A percentile compares a stretch with the other conserved stretches of the same genome.
phyloP scores from a whole-genome alignment of 768 basidiomycete species.

The Clavulina sp. region DNA sequence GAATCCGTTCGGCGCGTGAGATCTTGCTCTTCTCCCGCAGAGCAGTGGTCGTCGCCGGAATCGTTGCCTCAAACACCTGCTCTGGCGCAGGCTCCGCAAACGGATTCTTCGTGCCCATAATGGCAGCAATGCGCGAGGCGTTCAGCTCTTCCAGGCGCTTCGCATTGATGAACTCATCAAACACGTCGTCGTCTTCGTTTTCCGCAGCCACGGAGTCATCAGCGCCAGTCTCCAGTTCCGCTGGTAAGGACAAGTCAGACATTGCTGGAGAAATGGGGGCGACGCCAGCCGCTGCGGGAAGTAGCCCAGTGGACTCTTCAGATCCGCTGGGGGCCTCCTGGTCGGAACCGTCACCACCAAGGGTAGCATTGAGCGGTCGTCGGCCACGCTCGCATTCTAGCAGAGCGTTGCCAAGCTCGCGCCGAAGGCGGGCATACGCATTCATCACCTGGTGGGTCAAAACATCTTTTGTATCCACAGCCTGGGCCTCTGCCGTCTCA shows the following conservation, averaged over 20 bases:
- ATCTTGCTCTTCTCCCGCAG: constrained; percentile 50
- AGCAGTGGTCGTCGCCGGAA: constrained; percentile 13
- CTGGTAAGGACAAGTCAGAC: too few species aligned
- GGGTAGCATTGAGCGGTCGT: constrained; percentile 28
- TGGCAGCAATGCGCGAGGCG: too few species aligned
- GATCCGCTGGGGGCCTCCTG: neutral
- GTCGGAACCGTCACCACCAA: constrained; percentile 2
- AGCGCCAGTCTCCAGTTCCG: constrained; percentile 7
- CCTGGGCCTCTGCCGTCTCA: neutral
- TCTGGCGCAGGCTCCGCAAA: constrained; percentile 38
- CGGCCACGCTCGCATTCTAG: constrained; percentile 71
- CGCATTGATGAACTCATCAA: constrained; percentile 41
- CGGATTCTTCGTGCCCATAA: constrained; percentile 25
- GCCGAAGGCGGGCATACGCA: constrained; percentile 57
- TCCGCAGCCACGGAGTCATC: constrained; percentile 5
- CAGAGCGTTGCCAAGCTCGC: constrained; percentile 59
- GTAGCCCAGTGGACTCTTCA: constrained; percentile 19
- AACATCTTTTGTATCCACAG: neutral
- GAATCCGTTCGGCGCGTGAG: constrained; percentile 59
- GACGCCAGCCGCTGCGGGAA: neutral
- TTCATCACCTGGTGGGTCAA: constrained; percentile 28
- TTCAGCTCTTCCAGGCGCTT: too few species aligned
- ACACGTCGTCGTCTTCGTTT: constrained; percentile 1
- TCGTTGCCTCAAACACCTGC: constrained; percentile 68
- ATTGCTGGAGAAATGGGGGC: too few species aligned